Base-by-base conservation (phyloP, 306 rosid species). In the Abrus pulchellus region DNA sequence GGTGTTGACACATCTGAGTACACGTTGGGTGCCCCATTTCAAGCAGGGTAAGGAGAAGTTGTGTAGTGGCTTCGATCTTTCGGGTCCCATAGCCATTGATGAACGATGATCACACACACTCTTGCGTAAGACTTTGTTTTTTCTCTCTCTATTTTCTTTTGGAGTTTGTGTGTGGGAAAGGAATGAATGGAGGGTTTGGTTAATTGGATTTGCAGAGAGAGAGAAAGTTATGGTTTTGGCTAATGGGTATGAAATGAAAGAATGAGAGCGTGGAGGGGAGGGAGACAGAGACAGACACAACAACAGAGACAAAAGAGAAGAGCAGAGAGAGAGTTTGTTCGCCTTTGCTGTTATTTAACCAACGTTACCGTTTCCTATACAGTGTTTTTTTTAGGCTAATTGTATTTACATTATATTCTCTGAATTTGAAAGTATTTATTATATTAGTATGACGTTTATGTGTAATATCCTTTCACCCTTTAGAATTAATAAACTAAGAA, bases 31-130 rank as follows among this genome's bases (percentile, higher is more conserved):
- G 48, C 90, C 93, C 93, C 93, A 89, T 85, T 85, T 87, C 77
- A 87, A 85, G 53, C 76, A 73, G n/a, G 93, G 90, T 38, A 89
- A 83, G 41, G 90, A 85, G 88, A 89, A 89, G 87, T 89, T 87
- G 63, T 89, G 90, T 5, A 89, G 87, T 78, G 82, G 62, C 50
- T 87, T 87, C 74, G 93, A 87, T 83, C 93, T 72, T 76, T 89
- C 91, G 4, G 87, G 84, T 33, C 65, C 79, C 89, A 74, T 81
- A 34, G 68, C 74, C 83, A 88, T 79, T 36, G 30, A 14, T 5
- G 27, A 72, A 52, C 11, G 47, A 70, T 70, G 47, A 50, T 49
- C 38, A 54, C 64, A 72, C 50, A n/a, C 11, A 20, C 20, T 20
- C 20, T 20, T 20, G 20, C 20, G 20, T 20, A 20, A 20, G 20